Evolutionary conservation across 371 early-diverging fungal species (phyloP).

Genomic region (Mucor indicus): DNA sequence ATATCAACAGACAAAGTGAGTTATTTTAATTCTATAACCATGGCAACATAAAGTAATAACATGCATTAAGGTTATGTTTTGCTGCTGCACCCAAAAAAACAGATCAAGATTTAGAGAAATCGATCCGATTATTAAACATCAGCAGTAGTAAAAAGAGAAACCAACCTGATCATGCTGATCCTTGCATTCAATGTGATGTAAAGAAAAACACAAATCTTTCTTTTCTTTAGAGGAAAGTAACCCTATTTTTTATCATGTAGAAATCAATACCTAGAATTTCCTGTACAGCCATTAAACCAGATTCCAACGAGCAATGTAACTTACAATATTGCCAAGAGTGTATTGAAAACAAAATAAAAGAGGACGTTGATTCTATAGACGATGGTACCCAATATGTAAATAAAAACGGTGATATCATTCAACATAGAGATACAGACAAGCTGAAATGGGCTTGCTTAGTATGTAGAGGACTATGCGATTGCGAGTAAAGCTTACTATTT

Average conservation of each 20-base stretch:
- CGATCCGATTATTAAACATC: constrained; percentile 7
- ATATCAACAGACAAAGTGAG: constrained; percentile 26
- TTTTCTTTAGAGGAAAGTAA: neutral
- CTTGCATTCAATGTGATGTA: constrained; percentile 11
- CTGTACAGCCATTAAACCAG: constrained; percentile 7
- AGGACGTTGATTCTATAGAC: constrained; percentile 4
- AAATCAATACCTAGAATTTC: constrained; percentile 3
- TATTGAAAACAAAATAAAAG: neutral
- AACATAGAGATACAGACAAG: constrained; percentile 1
- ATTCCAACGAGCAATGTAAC: neutral
- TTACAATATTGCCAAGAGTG: constrained; percentile 11
- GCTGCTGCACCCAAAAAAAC: neutral
- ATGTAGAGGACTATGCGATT: constrained; percentile 17
- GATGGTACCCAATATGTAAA: neutral
- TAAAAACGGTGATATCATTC: constrained; percentile 1
- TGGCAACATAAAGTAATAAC: too few species aligned
- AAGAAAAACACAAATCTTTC: neutral
- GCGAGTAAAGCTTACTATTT: constrained; percentile 15
- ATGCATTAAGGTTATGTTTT: neutral
- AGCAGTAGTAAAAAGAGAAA: constrained; percentile 1
- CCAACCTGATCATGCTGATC: neutral
- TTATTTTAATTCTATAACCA: neutral
- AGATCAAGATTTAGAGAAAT: constrained; percentile 9
- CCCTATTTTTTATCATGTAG: neutral
- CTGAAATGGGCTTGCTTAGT: constrained; percentile 19